Base-by-base conservation (phyloP, 2,329 filamentous ascomycete genomes). In the Monilinia polystroma region DNA sequence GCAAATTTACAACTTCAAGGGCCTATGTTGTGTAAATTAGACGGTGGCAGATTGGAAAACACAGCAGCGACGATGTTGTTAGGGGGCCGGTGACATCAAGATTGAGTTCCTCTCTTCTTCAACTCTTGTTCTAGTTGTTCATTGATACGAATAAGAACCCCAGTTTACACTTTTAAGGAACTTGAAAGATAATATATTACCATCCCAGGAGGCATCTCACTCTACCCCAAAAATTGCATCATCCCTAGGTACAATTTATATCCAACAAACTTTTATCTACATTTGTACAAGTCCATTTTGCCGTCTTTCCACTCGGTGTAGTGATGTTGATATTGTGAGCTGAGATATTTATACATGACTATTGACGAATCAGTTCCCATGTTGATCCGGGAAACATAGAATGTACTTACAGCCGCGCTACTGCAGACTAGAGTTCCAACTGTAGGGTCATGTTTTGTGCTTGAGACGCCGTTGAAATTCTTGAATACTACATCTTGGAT, bases 401-500 rank as follows among this genome's bases (percentile, higher is more conserved):
- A 57, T n/a, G 4, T 23, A 18, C 63, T 26, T 38, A 64, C 83
- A 45, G 75, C 75, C 6, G 79, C 77, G 65, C 77, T 81, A 62
- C 80, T 81, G 68, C 81, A 82, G 7, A 81, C 78, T 41, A 82
- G 73, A 5, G 75, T 81, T 11, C 79, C 80, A 26, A 81, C 78
- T 29, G 77, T 71, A 2, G 80, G 80, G 52, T 80, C 77, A 54
- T 78, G 67, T 57, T 77, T 78, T 11, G 79, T 82, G 1, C 85
- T 85, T 41, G 74, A 74, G 72, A 88, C 63, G 6, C 63, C 63
- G 1, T 23, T 41, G 16, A 64, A 64, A 20, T 64, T 64, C 43
- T 79, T 81, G 72, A 87, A 82, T 5, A 78, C 76, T 53, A 87
- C 76, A 68, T 86, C 81, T 38, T 79, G 80, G 66, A 87, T 86